A percentile compares a stretch with the other conserved stretches of the same genome.
Evolutionary conservation across 306 rosid genomes (phyloP).

Genomic region (Rubus idaeus): DNA sequence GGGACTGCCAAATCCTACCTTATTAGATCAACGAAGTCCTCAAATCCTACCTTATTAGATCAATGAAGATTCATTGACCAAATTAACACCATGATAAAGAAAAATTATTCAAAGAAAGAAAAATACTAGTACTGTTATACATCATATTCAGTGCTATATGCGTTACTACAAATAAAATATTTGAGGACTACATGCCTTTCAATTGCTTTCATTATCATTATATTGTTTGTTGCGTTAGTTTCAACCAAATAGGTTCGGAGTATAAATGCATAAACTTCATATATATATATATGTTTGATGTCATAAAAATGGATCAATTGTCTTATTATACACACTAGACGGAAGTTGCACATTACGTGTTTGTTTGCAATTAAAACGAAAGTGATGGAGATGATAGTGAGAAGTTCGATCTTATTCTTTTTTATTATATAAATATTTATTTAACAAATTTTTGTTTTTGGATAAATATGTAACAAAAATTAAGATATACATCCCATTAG

Average conservation of each 20-base stretch:
- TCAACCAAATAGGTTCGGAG: slow-evolving; percentile 1
- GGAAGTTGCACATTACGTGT: no score
- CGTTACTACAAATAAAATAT: not conserved
- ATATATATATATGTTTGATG: not conserved
- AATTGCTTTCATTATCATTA: not conserved
- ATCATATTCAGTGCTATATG: not conserved
- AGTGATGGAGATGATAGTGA: no score
- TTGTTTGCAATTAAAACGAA: no score
- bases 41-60: not conserved
- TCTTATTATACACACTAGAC: no score
- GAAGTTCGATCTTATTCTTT: no score
- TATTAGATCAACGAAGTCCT: not conserved
- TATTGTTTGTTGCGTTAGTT: not conserved
- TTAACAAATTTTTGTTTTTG: no score
- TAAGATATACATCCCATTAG: no score
- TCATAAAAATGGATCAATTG: not conserved
- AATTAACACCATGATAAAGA: not conserved
- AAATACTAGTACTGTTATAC: not conserved
- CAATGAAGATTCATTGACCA: not conserved
- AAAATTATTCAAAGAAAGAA: not conserved
- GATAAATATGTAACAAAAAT: no score
- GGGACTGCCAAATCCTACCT: not conserved
- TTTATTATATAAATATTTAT: no score
- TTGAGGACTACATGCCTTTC: not conserved
- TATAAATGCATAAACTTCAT: not conserved